Evolutionary conservation across 495 filamentous ascomycete species (phyloP).

Genomic region (Daldinia loculata): DNA sequence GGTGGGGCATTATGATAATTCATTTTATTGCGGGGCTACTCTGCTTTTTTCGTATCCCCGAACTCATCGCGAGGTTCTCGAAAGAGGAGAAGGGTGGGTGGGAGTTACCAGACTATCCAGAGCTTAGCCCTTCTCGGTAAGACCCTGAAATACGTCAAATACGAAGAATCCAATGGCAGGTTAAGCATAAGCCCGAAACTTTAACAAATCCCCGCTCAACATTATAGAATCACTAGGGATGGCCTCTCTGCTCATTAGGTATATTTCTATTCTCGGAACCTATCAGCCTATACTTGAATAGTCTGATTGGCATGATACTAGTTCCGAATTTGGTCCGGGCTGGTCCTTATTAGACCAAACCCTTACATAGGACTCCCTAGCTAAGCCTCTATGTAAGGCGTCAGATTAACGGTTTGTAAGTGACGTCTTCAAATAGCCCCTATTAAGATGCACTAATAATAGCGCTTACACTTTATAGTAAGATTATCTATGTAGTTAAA

Average conservation of each 20-base stretch:
- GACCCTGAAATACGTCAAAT: neutral
- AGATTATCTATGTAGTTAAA: neutral
- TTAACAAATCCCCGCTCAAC: slow-evolving; percentile 6
- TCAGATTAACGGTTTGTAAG: neutral
- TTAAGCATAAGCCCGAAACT: neutral
- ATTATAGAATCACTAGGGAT: neutral
- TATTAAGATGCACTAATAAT: neutral
- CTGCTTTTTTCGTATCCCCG: slow-evolving; percentile 30
- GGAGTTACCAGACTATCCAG: slow-evolving; percentile 26
- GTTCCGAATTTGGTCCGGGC: neutral
- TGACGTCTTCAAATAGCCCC: neutral
- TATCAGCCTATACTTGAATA: neutral
- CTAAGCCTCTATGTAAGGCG: neutral
- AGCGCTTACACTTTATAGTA: neutral
- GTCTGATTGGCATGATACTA: neutral
- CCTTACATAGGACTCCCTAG: neutral
- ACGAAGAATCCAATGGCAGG: neutral
- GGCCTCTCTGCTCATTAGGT: neutral
- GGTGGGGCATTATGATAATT: slow-evolving; percentile 32
- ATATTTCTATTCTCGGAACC: neutral
- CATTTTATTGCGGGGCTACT: slow-evolving; percentile 18
- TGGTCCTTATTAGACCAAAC: neutral
- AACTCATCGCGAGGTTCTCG: slow-evolving; percentile 26
- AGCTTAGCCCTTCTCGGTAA: slow-evolving; percentile 9
- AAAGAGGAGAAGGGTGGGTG: slow-evolving; percentile 29